These are phyloP conservation scores for Filobasidium floriforme DNA, from an alignment of 768 basidiomycete genomes.

Conservation along the genomic window DNA sequence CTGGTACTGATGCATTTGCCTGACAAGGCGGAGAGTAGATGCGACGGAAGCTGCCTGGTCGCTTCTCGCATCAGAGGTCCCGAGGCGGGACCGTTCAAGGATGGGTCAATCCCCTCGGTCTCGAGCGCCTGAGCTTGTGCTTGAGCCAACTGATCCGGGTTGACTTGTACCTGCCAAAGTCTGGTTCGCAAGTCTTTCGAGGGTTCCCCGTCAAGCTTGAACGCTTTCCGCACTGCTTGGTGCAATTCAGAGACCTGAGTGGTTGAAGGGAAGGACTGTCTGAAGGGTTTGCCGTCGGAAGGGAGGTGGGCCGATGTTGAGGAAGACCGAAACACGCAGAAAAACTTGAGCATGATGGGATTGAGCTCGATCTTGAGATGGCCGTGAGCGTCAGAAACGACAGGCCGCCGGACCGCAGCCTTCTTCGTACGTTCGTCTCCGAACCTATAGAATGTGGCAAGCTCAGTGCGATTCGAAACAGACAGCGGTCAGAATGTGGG, in stretches of 20 bases:
- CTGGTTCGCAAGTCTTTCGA: slow-evolving; percentile 40
- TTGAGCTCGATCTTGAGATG: slow-evolving; percentile 61
- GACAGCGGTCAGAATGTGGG: background rate
- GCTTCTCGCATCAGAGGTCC: background rate
- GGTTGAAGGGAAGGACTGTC: slow-evolving; percentile 52
- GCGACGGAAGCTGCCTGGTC: background rate
- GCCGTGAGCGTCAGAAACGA: slow-evolving; percentile 57
- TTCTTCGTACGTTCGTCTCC: background rate
- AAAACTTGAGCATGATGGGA: slow-evolving; percentile 59
- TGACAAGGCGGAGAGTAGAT: slow-evolving; percentile 18
- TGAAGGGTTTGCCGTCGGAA: slow-evolving; percentile 40
- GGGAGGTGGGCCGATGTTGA: slow-evolving; percentile 39
- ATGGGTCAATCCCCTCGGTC: background rate
- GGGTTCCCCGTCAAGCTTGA: slow-evolving; percentile 19
- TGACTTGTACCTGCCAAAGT: slow-evolving; percentile 53
- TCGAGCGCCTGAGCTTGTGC: background rate
- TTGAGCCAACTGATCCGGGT: background rate
- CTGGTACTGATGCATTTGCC: slow-evolving; percentile 6
- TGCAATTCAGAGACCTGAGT: slow-evolving; percentile 51
- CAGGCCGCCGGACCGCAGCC: slow-evolving; percentile 46
- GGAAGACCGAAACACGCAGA: slow-evolving; percentile 45
- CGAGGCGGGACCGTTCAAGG: too few species aligned
- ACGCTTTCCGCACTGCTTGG: slow-evolving; percentile 27
- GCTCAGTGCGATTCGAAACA: too few species aligned
- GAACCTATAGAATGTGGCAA: background rate